Percentiles rank a stretch among this genome's conserved stretches.
phyloP scores from a whole-genome alignment of 371 early-diverging fungal genomes.

The Mucor lusitanicus region DNA sequence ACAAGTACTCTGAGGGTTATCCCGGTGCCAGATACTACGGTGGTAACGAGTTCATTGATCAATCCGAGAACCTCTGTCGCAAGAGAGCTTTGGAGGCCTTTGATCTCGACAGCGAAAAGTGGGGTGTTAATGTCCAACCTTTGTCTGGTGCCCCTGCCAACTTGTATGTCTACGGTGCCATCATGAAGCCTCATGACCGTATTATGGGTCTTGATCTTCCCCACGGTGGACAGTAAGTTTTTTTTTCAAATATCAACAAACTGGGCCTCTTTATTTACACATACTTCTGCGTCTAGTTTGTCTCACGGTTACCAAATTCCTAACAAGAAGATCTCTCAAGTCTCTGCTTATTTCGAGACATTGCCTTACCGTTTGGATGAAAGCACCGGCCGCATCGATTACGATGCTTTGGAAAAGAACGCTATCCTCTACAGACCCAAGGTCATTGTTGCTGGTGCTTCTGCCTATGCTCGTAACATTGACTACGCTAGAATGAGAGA shows the following conservation, averaged over 20 bases:
- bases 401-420: constrained; percentile 85
- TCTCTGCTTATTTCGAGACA: constrained; percentile 97
- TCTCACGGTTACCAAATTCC: constrained; percentile 99
- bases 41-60: constrained; percentile 98
- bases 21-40: constrained; percentile 99
- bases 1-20: constrained; percentile 99
- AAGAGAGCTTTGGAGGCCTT: constrained; percentile 96
- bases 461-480: constrained; percentile 95
- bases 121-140: constrained; percentile 99
- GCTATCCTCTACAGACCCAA: constrained; percentile 95
- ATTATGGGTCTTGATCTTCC: constrained; percentile 99
- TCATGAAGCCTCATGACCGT: constrained; percentile 97
- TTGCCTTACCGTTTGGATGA: constrained; percentile 95
- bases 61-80: constrained; percentile 95
- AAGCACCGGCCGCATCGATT: constrained; percentile 93
- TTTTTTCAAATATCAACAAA: constrained; percentile 6
- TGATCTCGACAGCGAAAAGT: constrained; percentile 81
- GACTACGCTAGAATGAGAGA: constrained; percentile 93
- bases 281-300: constrained; percentile 60
- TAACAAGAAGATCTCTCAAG: constrained; percentile 97
- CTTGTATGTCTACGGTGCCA: constrained; percentile 95
- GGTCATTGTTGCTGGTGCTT: constrained; percentile 98
- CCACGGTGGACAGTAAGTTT: constrained; percentile 97
- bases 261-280: background rate
- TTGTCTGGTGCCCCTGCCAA: constrained; percentile 98